Conservation (phyloP, 1,284 basidiomycete species). For the Trichosporon sp. region DNA sequence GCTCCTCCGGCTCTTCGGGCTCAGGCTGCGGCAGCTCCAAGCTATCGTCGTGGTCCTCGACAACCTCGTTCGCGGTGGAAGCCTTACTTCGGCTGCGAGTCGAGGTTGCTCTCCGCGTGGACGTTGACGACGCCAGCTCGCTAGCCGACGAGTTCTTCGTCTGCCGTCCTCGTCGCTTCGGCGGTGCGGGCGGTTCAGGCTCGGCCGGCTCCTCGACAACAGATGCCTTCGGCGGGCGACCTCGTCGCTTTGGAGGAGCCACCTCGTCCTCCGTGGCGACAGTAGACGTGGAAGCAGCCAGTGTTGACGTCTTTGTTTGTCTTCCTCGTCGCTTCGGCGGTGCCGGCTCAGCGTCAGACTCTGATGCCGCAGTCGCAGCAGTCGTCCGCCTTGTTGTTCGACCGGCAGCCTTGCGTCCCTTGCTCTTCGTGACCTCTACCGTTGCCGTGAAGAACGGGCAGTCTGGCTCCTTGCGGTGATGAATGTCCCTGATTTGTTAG, state of each 20-base stretch:
- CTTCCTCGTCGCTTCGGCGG: not conserved
- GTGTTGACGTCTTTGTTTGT: not conserved
- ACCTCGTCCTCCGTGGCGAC: slow-evolving; percentile 1
- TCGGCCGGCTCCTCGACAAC: not conserved
- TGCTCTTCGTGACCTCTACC: slow-evolving; percentile 8
- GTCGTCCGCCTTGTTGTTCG: not conserved
- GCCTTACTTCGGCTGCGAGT: slow-evolving; percentile 1
- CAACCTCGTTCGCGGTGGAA: slow-evolving; percentile 2
- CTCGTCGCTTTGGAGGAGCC: not conserved
- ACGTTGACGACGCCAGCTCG: not conserved
- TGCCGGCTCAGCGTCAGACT: not conserved
- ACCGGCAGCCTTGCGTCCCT: not conserved
- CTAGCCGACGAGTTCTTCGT: not conserved
- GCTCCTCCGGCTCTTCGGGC: not conserved
- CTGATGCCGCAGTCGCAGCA: not conserved
- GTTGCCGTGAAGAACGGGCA: slow-evolving; percentile 42
- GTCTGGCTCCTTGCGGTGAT: slow-evolving; percentile 33
- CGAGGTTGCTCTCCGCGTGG: not conserved
- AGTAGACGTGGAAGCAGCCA: not conserved
- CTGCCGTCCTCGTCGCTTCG: slow-evolving; percentile 2
- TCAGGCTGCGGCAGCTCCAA: not conserved
- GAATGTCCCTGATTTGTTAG: slow-evolving; percentile 30
- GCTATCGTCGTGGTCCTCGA: not conserved
- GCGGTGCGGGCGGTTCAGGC: not conserved
- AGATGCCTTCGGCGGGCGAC: slow-evolving; percentile 10